Evolutionary conservation across 78 protist species (phyloP).

Genomic region (Blattamonas nauphoetae): DNA sequence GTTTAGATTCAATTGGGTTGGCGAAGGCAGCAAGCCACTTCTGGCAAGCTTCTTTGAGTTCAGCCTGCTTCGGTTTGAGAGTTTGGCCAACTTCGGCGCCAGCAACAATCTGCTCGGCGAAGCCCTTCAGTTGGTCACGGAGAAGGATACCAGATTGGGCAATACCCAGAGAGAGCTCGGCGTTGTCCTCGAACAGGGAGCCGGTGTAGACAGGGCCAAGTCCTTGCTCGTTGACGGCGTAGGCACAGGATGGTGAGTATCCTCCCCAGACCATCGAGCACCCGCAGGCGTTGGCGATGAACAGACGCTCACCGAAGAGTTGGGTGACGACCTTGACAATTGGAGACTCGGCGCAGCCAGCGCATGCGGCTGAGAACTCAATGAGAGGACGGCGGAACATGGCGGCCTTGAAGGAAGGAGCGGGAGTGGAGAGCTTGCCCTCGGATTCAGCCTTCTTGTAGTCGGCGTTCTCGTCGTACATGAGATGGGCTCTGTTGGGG

Average conservation of each 20-base stretch:
- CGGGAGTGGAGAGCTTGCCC: constrained; percentile 5
- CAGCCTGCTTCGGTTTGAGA: not conserved
- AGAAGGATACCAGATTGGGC: not conserved
- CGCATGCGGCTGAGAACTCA: constrained; percentile 65
- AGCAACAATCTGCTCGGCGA: not conserved
- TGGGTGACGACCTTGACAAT: constrained; percentile 52
- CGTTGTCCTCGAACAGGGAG: constrained; percentile 39
- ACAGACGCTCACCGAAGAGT: constrained; percentile 17
- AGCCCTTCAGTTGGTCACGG: constrained; percentile 14
- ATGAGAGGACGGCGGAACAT: constrained; percentile 55
- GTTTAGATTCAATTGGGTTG: not conserved
- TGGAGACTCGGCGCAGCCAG: constrained; percentile 61
- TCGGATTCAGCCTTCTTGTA: not conserved
- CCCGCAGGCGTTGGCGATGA: constrained; percentile 39
- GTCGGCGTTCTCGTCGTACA: constrained; percentile 6
- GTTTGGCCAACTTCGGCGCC: not conserved
- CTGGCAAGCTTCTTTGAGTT: not conserved
- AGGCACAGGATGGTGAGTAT: constrained; percentile 15
- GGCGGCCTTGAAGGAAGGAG: constrained; percentile 37
- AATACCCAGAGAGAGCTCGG: constrained; percentile 35
- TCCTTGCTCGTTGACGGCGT: not conserved
- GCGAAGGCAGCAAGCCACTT: not conserved
- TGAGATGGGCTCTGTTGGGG: not conserved
- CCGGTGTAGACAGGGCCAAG: constrained; percentile 28
- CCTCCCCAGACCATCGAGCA: constrained; percentile 40